Evolutionary conservation across 208 protist genomes (phyloP), one percentile per base, ranked within the genome.

Genomic region (Porcisia deanei): DNA sequence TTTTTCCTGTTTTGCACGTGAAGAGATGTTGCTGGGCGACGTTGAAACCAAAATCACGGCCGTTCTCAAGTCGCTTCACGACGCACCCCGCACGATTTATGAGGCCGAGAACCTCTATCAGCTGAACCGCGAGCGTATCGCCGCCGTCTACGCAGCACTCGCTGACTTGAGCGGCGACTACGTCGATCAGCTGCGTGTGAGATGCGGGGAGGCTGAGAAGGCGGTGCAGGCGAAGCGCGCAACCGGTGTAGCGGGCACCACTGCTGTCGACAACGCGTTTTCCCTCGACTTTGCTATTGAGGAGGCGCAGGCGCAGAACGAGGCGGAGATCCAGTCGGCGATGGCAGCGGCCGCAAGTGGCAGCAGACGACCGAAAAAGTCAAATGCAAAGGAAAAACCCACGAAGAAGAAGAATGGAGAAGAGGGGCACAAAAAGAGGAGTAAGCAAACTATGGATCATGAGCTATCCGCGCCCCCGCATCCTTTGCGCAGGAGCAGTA

Each of bases 71-170:
- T 89, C 88, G 1, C 75, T 96, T n/a, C 64, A 70, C 10, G 73
- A 76, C 54, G 79, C 71, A 14, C 84, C 90, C 14, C 87, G 92
- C 30, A 94, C 88, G 41, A 63, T 76, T 12, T 96, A 96, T 72
- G 88, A 96, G 67, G 86, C 78, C 9, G 72, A 91, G 25, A 83
- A 85, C 58, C 78, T 81, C 3, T 82, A 82, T 64, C 77, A 45
- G 22, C 41, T 69, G 30, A 92, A 87, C 72, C 70, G 82, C 43
- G 84, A 90, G 71, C 75, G 84, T n/a, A 81, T 96, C 18, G 73
- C 69, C 1, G 43, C 80, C 16, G 88, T 75, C 1, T 70, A 73
- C 1, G 30, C 64, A 41, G 55, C 60, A 14, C 81, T 96, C 16
- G 54, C 57, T 9, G 52, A 65, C 16, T 90, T 92, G 79, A 87